phyloP scores from a whole-genome alignment of 306 rosid species.

The Datisca glomerata region DNA sequence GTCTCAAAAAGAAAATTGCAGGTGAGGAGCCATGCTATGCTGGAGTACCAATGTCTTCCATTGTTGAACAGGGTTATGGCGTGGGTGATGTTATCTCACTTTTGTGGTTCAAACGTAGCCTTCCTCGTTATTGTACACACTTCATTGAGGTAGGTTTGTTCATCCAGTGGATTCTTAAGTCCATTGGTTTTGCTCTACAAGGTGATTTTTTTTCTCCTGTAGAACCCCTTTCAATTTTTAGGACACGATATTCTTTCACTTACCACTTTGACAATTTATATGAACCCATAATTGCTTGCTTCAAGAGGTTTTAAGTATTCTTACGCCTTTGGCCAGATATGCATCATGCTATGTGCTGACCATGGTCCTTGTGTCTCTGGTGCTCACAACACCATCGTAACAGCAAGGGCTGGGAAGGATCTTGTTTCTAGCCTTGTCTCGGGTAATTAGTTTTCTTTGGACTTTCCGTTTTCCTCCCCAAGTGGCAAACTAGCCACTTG shows the following conservation, averaged over 20 bases:
- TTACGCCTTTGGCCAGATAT: conserved; percentile 50
- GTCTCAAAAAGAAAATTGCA: too few relatives aligned
- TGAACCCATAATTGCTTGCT: too few relatives aligned
- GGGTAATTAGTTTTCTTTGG: conserved; percentile 48
- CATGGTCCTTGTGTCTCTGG: conserved; percentile 97
- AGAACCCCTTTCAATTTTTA: too few relatives aligned
- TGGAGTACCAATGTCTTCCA: conserved; percentile 90
- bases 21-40: conserved; percentile 95
- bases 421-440: conserved; percentile 93
- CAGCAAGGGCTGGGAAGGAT: conserved; percentile 98
- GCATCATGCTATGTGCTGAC: conserved; percentile 87
- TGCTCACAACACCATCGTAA: conserved; percentile 92
- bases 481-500: conserved; percentile 39
- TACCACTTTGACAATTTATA: neutral
- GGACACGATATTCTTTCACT: neutral
- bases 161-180: neutral
- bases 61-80: conserved; percentile 70
- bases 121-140: conserved; percentile 80
- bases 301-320: too few relatives aligned
- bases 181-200: too few relatives aligned
- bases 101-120: conserved; percentile 81
- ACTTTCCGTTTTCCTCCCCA: too few relatives aligned
- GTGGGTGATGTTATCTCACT: conserved; percentile 80
- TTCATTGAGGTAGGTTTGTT: conserved; percentile 57
- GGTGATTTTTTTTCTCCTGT: conserved; percentile 7